phyloP scores from a whole-genome alignment of 2,329 filamentous ascomycete species.

The Hypoxylon sp. region DNA sequence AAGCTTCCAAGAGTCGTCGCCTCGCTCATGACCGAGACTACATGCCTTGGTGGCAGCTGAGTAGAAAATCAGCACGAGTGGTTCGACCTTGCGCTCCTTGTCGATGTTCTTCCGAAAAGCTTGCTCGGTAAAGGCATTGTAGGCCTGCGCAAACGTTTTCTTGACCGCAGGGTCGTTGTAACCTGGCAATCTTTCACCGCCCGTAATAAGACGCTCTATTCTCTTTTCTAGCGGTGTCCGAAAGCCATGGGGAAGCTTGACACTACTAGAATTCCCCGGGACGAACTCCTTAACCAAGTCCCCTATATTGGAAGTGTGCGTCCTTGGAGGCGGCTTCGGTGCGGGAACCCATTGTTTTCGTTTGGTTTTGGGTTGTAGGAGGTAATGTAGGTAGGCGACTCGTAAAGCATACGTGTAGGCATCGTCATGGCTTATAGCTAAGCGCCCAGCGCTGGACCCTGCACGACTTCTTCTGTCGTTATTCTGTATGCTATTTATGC shows the following conservation, averaged over 20 bases:
- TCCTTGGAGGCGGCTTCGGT: constrained; percentile 67
- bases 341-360: constrained; percentile 84
- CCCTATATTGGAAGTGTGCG: constrained; percentile 77
- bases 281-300: constrained; percentile 90
- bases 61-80: constrained; percentile 94
- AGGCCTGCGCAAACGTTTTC: constrained; percentile 91
- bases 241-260: constrained; percentile 68
- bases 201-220: constrained; percentile 80
- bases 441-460: constrained; percentile 56
- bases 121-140: constrained; percentile 90
- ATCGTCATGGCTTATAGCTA: constrained; percentile 73
- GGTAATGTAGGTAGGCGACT: constrained; percentile 89
- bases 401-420: constrained; percentile 92
- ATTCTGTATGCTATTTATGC: constrained; percentile 55
- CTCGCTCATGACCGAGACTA: constrained; percentile 72
- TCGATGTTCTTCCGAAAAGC: constrained; percentile 91
- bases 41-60: constrained; percentile 92
- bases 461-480: constrained; percentile 53
- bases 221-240: constrained; percentile 69
- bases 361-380: constrained; percentile 89
- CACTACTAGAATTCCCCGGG: constrained; percentile 56
- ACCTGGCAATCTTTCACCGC: constrained; percentile 83
- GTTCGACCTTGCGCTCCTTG: constrained; percentile 91
- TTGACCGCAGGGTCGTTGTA: constrained; percentile 92
- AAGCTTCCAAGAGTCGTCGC: constrained; percentile 89